Percentiles rank a stretch among this genome's conserved stretches.
These are phyloP conservation scores for Microbotryomycetes sp. DNA, from an alignment of 1,284 basidiomycete genomes.

Conservation along the genomic window DNA sequence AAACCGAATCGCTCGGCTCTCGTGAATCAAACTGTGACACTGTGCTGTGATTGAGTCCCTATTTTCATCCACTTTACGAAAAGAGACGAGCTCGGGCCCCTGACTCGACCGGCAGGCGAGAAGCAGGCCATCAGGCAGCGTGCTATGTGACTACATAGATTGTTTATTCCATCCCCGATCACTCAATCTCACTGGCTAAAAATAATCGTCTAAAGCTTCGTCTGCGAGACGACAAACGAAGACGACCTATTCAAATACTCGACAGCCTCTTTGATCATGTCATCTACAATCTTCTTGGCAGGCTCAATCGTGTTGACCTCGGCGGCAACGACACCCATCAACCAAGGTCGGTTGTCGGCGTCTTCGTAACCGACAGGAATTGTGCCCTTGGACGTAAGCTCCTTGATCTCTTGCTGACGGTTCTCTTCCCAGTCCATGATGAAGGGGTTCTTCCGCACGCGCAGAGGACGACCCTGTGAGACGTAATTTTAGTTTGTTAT, in stretches of 20 bases:
- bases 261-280: slow-evolving; percentile 66
- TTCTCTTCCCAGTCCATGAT: slow-evolving; percentile 58
- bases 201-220: slow-evolving; percentile 28
- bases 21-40: too few relatives aligned
- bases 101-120: too few relatives aligned
- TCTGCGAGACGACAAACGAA: slow-evolving; percentile 46
- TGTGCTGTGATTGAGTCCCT: too few relatives aligned
- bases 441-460: slow-evolving; percentile 71
- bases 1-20: too few relatives aligned
- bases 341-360: slow-evolving; percentile 46
- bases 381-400: slow-evolving; percentile 66
- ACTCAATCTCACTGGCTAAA: too few relatives aligned
- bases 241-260: slow-evolving; percentile 42
- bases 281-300: slow-evolving; percentile 70
- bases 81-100: too few relatives aligned
- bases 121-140: too few relatives aligned
- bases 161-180: too few relatives aligned
- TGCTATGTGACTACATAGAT: too few relatives aligned
- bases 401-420: slow-evolving; percentile 63
- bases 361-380: slow-evolving; percentile 53
- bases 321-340: slow-evolving; percentile 67
- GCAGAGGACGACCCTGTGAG: slow-evolving; percentile 63
- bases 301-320: slow-evolving; percentile 68
- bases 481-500: too few relatives aligned
- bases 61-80: too few relatives aligned